phyloP scores from a whole-genome alignment of 2,329 filamentous ascomycete genomes.

The Penicillium sp. region DNA sequence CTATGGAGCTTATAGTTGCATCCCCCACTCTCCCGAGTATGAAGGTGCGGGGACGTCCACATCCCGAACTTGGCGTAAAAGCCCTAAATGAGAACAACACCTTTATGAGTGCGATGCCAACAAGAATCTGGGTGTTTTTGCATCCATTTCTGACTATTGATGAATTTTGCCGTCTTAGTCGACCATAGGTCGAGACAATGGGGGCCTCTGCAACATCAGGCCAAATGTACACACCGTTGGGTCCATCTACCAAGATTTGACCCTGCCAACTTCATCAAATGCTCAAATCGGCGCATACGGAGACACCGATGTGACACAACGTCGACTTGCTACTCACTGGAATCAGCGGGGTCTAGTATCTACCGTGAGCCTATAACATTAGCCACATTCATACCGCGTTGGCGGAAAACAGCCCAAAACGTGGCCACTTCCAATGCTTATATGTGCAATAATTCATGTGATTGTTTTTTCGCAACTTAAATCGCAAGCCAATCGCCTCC shows the following conservation, averaged over 20 bases:
- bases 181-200: background rate
- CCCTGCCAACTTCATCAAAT: background rate
- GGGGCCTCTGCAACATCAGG: background rate
- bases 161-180: background rate
- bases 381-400: background rate
- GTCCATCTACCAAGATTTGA: background rate
- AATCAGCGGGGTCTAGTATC: constrained; percentile 10
- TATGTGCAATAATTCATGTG: background rate
- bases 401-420: background rate
- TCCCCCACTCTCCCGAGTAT: constrained; percentile 9
- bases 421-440: background rate
- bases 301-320: constrained; percentile 10
- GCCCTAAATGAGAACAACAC: background rate
- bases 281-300: background rate
- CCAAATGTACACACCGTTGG: background rate
- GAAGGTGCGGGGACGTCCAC: constrained; percentile 5
- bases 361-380: constrained; percentile 7
- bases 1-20: background rate
- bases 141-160: background rate
- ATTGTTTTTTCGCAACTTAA: background rate
- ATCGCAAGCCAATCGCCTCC: background rate
- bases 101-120: background rate
- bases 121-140: too few species aligned
- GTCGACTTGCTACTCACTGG: constrained; percentile 3
- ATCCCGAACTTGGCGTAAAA: constrained; percentile 10